Conservation (phyloP, 345 rosid species). For the Viola odorata region DNA sequence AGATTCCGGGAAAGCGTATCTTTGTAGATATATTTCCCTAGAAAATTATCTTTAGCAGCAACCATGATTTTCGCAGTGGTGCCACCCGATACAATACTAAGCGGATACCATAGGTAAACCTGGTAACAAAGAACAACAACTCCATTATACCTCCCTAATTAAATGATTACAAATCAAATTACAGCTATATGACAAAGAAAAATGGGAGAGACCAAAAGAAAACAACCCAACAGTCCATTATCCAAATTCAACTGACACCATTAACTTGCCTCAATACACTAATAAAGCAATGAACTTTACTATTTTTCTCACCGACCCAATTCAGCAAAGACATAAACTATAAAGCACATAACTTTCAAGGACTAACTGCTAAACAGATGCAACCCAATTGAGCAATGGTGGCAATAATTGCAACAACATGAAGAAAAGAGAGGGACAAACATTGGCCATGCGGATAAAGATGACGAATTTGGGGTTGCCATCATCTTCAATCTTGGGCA, state of each 20-base stretch:
- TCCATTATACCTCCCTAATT: background rate
- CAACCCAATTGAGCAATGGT: background rate
- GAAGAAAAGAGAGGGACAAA: constrained; percentile 29
- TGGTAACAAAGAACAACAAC: constrained; percentile 17
- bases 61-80: constrained; percentile 97
- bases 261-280: too few species aligned
- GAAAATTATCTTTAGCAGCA: constrained; percentile 84
- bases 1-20: constrained; percentile 85
- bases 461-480: constrained; percentile 86
- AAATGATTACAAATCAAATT: background rate
- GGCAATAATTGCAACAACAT: background rate
- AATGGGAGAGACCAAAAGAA: background rate
- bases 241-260: background rate
- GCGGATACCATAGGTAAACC: constrained; percentile 93
- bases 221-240: background rate
- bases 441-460: constrained; percentile 87
- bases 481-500: constrained; percentile 94
- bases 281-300: too few species aligned
- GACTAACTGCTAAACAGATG: too few species aligned
- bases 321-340: too few species aligned
- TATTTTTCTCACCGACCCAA: too few species aligned
- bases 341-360: too few species aligned
- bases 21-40: constrained; percentile 90
- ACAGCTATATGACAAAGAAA: too few species aligned
- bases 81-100: constrained; percentile 75